Evolutionary conservation across 1,139 yeast genomes (phyloP).

Genomic region (Yamadazyma triangularis): DNA sequence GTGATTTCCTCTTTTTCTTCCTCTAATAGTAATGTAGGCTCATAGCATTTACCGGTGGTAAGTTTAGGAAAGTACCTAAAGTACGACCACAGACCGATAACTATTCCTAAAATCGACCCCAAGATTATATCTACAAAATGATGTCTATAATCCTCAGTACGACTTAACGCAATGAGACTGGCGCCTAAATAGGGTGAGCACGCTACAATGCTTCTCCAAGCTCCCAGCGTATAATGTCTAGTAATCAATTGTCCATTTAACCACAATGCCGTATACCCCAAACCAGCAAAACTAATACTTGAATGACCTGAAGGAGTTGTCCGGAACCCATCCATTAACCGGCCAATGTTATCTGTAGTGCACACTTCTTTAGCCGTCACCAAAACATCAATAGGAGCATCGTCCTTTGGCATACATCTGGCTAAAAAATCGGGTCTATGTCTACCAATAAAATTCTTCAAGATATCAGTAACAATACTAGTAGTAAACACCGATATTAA

Average conservation of each 20-base stretch:
- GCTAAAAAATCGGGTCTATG: slow-evolving; percentile 76
- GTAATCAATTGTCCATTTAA: slow-evolving; percentile 55
- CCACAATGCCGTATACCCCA: slow-evolving; percentile 62
- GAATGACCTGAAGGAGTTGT: slow-evolving; percentile 82
- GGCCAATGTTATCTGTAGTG: slow-evolving; percentile 40
- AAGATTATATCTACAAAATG: slow-evolving; percentile 65
- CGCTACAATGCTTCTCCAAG: slow-evolving; percentile 48
- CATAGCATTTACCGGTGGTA: slow-evolving; percentile 15
- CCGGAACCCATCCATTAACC: slow-evolving; percentile 64
- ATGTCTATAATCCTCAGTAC: slow-evolving; percentile 78
- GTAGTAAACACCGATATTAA: slow-evolving; percentile 35
- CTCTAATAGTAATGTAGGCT: slow-evolving; percentile 16
- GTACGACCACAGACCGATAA: slow-evolving; percentile 34
- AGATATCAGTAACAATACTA: slow-evolving; percentile 43
- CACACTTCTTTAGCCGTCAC: slow-evolving; percentile 60
- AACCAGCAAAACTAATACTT: slow-evolving; percentile 60
- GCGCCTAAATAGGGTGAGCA: slow-evolving; percentile 51
- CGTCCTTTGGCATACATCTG: slow-evolving; percentile 58
- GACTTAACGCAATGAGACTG: slow-evolving; percentile 57
- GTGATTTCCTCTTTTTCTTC: slow-evolving; percentile 7
- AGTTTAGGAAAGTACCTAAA: slow-evolving; percentile 32
- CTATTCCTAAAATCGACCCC: slow-evolving; percentile 54
- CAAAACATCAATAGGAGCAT: slow-evolving; percentile 41
- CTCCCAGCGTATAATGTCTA: slow-evolving; percentile 36
- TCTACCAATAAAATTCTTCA: slow-evolving; percentile 72